Evolutionary conservation across 257 asterid genomes (phyloP).

Genomic region (Solanum acaule): DNA sequence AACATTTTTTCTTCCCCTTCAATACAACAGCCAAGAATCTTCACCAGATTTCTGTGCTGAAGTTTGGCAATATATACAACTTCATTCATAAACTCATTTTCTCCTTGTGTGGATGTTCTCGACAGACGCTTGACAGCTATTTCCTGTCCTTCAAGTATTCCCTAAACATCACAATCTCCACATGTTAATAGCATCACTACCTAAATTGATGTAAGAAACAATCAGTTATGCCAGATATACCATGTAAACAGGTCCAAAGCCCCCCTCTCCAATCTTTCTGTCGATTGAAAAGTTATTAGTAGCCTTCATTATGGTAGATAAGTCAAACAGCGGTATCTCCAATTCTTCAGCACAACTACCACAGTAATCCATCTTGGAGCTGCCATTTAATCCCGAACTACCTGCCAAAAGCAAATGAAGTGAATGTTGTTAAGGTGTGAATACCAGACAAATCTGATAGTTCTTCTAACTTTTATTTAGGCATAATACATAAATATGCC

Average conservation of each 20-base stretch:
- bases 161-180: slow-evolving; percentile 12
- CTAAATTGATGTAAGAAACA: background rate
- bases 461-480: background rate
- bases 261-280: slow-evolving; percentile 50
- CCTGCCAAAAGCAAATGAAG: background rate
- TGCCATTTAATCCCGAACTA: background rate
- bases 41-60: slow-evolving; percentile 53
- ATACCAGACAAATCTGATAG: background rate
- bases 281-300: slow-evolving; percentile 26
- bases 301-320: slow-evolving; percentile 16
- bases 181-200: background rate
- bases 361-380: background rate
- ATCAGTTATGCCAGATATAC: slow-evolving; percentile 1
- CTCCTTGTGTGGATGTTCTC: slow-evolving; percentile 35
- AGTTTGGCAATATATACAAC: slow-evolving; percentile 28
- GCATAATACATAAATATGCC: no score
- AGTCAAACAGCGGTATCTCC: slow-evolving; percentile 29
- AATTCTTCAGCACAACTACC: slow-evolving; percentile 3
- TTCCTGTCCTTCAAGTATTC: slow-evolving; percentile 28
- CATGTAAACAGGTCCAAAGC: slow-evolving; percentile 59
- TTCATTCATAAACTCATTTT: slow-evolving; percentile 46
- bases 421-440: background rate
- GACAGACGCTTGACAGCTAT: slow-evolving; percentile 48
- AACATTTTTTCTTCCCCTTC: slow-evolving; percentile 32
- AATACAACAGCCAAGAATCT: slow-evolving; percentile 42